These are phyloP conservation scores for Vitis rotundifolia DNA, from an alignment of 164 flowering plant genomes.

Conservation along the genomic window DNA sequence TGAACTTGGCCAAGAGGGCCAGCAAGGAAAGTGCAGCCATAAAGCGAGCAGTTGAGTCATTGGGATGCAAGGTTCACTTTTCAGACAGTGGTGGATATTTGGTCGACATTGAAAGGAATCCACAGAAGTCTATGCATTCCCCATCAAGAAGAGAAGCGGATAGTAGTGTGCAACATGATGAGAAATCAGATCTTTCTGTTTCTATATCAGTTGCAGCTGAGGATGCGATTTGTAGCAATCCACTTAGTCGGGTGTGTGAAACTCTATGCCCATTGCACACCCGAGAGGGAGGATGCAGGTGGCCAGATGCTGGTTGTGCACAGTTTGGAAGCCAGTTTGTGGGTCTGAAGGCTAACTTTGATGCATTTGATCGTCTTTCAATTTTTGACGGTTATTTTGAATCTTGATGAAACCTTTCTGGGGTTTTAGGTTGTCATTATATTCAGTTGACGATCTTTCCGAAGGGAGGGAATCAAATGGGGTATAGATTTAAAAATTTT, in stretches of 20 bases:
- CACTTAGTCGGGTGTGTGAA: constrained; percentile 61
- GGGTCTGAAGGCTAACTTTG: constrained; percentile 89
- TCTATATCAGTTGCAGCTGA: constrained; percentile 53
- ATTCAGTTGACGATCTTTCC: constrained; percentile 1
- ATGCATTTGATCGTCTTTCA: constrained; percentile 87
- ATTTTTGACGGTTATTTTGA: constrained; percentile 78
- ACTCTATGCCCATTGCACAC: constrained; percentile 74
- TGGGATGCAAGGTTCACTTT: constrained; percentile 85
- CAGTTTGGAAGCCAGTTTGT: constrained; percentile 89
- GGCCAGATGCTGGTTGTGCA: constrained; percentile 96
- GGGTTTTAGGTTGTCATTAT: background rate
- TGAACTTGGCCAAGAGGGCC: constrained; percentile 61
- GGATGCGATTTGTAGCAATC: constrained; percentile 33
- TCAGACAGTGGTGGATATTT: constrained; percentile 64
- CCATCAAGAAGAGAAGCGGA: constrained; percentile 37
- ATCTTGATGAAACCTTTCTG: constrained; percentile 23
- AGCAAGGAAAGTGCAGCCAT: constrained; percentile 76
- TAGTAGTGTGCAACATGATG: constrained; percentile 29
- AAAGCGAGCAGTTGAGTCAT: constrained; percentile 80
- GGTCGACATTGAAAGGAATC: constrained; percentile 55
- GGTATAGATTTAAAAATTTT: background rate
- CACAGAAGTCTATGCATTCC: constrained; percentile 27
- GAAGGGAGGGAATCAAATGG: background rate
- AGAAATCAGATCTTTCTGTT: constrained; percentile 69
- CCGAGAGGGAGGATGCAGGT: constrained; percentile 79